Base-by-base conservation (phyloP, 352 stramenopile genomes). In the Halophytophthora batemanensis region DNA sequence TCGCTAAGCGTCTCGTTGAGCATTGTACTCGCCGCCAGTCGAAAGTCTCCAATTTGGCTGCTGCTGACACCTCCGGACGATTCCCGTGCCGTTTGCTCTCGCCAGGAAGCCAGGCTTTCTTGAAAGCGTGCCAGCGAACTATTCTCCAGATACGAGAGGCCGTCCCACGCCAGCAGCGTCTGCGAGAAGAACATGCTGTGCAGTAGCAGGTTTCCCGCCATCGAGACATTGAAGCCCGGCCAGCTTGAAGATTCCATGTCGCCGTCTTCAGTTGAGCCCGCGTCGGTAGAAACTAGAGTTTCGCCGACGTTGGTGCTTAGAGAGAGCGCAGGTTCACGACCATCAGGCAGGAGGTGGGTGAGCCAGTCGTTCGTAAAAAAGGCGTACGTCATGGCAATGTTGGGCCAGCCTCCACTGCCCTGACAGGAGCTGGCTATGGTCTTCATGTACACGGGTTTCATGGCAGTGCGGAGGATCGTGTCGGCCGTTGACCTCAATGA, bases 121-220 rank as follows among this genome's bases (percentile, higher is more conserved):
- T 66, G 59, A 11, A 66, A 66, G 28, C 50, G 36, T 7, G 46
- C 43, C 29, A 66, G 29, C 15, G 59, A 62, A 33, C 21, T 62
- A 31, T 66, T 66, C 7, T 58, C 47, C 2, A 62, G 43, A 18
- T 62, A 66, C 1, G 58, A 66, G 18, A 66, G 46, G 25, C 59
- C 58, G 28, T 62, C 36, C 63, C 63, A 77, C 21, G 41, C 63
- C 40, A 77, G 11, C 14, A 68, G 36, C 15, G 56, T 60, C 17
- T 68, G 50, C 22, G 67, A 71, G 29, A 77, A 56, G 36, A 66
- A 66, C 64, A 77, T 74, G 23, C 41, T 39, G 46, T 74, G 58
- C 13, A 77, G 44, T 25, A 77, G 34, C 34, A 77, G 36, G 19
- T 74, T 77, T 11, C 13, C 60, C 12, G 60, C 69, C 7, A 61